Percentiles rank a stretch among this genome's conserved stretches.
These are phyloP conservation scores for Urochloa ruziziensis DNA, from an alignment of 176 grass and related monocot genomes.

Conservation along the genomic window DNA sequence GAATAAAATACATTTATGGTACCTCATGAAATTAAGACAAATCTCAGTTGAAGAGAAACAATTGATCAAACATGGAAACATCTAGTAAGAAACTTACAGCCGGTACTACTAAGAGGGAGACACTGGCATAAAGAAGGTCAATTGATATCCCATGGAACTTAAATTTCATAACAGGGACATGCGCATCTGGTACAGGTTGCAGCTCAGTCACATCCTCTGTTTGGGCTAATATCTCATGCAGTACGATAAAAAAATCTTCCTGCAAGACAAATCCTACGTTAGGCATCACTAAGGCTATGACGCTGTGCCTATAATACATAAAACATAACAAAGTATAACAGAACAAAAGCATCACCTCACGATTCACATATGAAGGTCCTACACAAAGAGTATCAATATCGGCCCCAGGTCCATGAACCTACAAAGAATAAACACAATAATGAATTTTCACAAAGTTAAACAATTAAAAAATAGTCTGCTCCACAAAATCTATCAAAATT, in stretches of 20 bases:
- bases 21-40: background rate
- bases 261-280: constrained; percentile 41
- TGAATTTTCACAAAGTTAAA: background rate
- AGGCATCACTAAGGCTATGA: background rate
- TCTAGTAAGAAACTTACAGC: constrained; percentile 46
- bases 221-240: constrained; percentile 76
- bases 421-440: constrained; percentile 11
- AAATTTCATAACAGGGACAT: constrained; percentile 99
- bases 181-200: constrained; percentile 89
- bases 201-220: constrained; percentile 82
- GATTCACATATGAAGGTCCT: constrained; percentile 95
- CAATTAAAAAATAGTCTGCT: background rate
- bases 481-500: background rate
- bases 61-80: background rate
- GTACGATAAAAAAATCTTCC: constrained; percentile 96
- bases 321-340: background rate
- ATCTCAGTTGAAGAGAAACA: background rate
- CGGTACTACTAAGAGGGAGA: constrained; percentile 86
- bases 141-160: constrained; percentile 96
- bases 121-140: constrained; percentile 97
- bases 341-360: constrained; percentile 62
- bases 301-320: background rate
- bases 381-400: constrained; percentile 97
- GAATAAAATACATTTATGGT: background rate
- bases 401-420: constrained; percentile 95